Percentiles rank a stretch among this genome's conserved stretches.
phyloP scores from a whole-genome alignment of 2,329 filamentous ascomycete genomes.

The Zymoseptoria tritici region DNA sequence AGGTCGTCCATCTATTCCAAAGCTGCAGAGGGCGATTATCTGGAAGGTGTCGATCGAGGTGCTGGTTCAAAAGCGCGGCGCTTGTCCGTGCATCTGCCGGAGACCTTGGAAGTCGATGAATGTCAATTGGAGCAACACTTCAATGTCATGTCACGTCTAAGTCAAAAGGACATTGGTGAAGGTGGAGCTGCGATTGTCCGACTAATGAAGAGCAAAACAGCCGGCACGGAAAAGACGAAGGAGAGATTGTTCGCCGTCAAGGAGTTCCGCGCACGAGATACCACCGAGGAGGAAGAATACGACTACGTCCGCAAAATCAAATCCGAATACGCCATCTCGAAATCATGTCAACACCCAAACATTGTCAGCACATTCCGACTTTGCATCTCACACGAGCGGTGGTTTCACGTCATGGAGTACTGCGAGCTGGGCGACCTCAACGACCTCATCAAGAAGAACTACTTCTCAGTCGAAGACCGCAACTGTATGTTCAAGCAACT shows the following conservation, averaged over 20 bases:
- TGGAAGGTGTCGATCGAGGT: slow-evolving; percentile 26
- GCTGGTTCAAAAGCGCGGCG: slow-evolving; percentile 30
- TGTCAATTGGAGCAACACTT: slow-evolving; percentile 39
- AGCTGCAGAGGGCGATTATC: slow-evolving; percentile 21
- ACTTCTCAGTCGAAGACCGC: slow-evolving; percentile 61
- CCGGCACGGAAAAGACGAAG: slow-evolving; percentile 31
- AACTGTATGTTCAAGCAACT: slow-evolving; percentile 86
- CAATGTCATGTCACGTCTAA: slow-evolving; percentile 62
- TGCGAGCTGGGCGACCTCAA: slow-evolving; percentile 78
- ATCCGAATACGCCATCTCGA: slow-evolving; percentile 81
- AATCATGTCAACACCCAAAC: slow-evolving; percentile 78
- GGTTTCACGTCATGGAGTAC: slow-evolving; percentile 93
- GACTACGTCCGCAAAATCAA: slow-evolving; percentile 88
- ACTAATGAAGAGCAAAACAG: slow-evolving; percentile 67
- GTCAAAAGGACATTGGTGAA: slow-evolving; percentile 70
- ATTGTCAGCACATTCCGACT: slow-evolving; percentile 74
- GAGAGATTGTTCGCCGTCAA: slow-evolving; percentile 74
- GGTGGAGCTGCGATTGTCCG: slow-evolving; percentile 77
- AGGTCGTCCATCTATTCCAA: slow-evolving; percentile 27
- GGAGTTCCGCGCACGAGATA: slow-evolving; percentile 69
- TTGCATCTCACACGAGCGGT: slow-evolving; percentile 62
- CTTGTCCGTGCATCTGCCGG: slow-evolving; percentile 26
- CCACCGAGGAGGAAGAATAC: slow-evolving; percentile 55
- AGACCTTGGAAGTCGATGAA: slow-evolving; percentile 26
- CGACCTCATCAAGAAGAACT: slow-evolving; percentile 60